Conservation (phyloP, 805 yeast species). For the Lipomyces yamadae region DNA sequence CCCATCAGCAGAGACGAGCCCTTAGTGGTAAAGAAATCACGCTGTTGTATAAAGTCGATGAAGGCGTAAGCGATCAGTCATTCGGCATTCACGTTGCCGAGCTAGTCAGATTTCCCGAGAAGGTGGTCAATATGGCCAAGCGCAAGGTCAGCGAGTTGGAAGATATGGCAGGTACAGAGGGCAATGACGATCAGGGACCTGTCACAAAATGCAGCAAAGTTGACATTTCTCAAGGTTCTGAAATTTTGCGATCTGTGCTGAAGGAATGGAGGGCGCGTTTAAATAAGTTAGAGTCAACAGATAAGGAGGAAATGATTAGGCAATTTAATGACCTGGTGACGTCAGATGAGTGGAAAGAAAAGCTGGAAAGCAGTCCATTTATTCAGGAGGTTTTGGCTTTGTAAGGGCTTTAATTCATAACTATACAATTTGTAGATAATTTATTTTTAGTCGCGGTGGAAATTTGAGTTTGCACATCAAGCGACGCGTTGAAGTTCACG, state of each 20-base stretch:
- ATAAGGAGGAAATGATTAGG: constrained; percentile 19
- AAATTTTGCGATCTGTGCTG: constrained; percentile 51
- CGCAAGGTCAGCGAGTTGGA: constrained; percentile 89
- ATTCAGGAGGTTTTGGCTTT: constrained; percentile 30
- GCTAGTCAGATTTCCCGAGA: constrained; percentile 87
- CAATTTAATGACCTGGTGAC: constrained; percentile 28
- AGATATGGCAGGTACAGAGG: constrained; percentile 54
- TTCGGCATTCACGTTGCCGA: constrained; percentile 99
- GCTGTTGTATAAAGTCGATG: constrained; percentile 88
- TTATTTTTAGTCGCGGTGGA: no score
- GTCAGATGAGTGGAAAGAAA: constrained; percentile 23
- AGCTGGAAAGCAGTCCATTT: constrained; percentile 19
- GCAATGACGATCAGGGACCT: constrained; percentile 48
- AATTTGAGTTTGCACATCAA: no score
- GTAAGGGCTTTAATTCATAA: neutral
- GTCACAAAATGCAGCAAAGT: constrained; percentile 56
- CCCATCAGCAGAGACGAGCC: constrained; percentile 41
- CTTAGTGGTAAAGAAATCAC: constrained; percentile 70
- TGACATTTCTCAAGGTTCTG: constrained; percentile 62
- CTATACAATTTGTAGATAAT: no score
- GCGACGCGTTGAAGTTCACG: no score
- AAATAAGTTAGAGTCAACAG: constrained; percentile 3
- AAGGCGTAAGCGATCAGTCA: constrained; percentile 93
- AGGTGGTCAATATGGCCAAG: constrained; percentile 93
- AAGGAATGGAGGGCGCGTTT: constrained; percentile 46